These are phyloP conservation scores for Chrysosporium keratinophilum DNA, from an alignment of 2,329 filamentous ascomycete species.

Conservation along the genomic window DNA sequence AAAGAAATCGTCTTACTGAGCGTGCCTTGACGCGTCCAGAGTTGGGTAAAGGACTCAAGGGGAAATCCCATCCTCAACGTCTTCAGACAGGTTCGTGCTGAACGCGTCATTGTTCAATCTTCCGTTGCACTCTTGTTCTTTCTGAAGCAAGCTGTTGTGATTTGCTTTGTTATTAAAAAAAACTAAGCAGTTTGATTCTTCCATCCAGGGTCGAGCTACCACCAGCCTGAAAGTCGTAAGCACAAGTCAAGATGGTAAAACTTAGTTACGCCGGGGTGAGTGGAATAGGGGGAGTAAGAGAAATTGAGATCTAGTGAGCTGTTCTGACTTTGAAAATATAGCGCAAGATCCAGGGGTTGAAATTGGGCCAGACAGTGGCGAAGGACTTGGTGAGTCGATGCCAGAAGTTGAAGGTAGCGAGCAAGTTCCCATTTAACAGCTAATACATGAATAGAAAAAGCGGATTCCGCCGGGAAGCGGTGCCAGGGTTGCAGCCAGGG, in stretches of 20 bases:
- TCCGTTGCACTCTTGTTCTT: background rate
- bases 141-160: background rate
- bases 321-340: constrained; percentile 18
- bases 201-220: background rate
- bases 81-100: background rate
- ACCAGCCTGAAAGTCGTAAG: background rate
- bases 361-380: constrained; percentile 37
- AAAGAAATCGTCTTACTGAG: background rate
- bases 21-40: background rate
- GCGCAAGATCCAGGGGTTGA: constrained; percentile 38
- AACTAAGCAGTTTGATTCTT: background rate
- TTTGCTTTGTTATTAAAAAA: background rate
- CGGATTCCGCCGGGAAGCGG: constrained; percentile 24
- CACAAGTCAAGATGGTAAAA: constrained; percentile 26
- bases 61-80: background rate
- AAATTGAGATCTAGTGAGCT: background rate
- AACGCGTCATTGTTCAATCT: background rate
- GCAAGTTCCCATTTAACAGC: background rate
- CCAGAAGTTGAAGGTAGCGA: no score
- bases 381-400: constrained; percentile 32
- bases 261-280: constrained; percentile 34
- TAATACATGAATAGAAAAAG: constrained; percentile 25
- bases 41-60: background rate
- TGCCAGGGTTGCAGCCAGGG: constrained; percentile 24
- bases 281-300: background rate